Evolutionary conservation across 192 early-diverging fungal species (phyloP).

Genomic region (Kappamyces sp.): DNA sequence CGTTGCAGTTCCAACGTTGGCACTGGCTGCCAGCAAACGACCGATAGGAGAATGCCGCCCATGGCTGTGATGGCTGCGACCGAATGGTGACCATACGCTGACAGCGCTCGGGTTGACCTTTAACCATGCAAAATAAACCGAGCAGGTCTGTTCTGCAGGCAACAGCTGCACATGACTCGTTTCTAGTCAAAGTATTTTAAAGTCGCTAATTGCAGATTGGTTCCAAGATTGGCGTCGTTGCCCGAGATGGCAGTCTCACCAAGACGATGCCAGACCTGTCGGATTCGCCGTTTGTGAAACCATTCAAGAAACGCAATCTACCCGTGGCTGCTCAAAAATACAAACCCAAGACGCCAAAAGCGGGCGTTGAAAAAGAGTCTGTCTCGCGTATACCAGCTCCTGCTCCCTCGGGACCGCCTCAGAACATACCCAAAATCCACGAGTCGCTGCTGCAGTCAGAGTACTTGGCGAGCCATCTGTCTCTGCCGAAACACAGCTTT

Average conservation of each 20-base stretch:
- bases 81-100: no score
- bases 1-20: no score
- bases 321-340: slow-evolving; percentile 10
- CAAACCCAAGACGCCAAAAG: background rate
- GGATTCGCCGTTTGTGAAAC: slow-evolving; percentile 11
- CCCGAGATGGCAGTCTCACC: slow-evolving; percentile 7
- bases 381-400: no score
- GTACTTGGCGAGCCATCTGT: no score
- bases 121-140: background rate
- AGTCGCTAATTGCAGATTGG: slow-evolving; percentile 6
- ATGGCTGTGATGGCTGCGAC: no score
- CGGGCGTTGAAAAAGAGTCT: background rate
- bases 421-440: no score
- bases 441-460: no score
- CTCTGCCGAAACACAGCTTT: no score
- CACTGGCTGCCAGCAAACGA: no score
- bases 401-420: no score
- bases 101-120: no score
- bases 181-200: slow-evolving; percentile 10
- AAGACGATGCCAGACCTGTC: background rate
- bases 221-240: slow-evolving; percentile 9
- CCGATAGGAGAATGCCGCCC: no score
- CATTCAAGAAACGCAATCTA: slow-evolving; percentile 10
- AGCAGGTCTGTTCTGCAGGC: slow-evolving; percentile 3
- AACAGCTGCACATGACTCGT: slow-evolving; percentile 15